Evolutionary conservation across 1,139 yeast genomes (phyloP).

Genomic region (Pneumocystis wakefieldiae): DNA sequence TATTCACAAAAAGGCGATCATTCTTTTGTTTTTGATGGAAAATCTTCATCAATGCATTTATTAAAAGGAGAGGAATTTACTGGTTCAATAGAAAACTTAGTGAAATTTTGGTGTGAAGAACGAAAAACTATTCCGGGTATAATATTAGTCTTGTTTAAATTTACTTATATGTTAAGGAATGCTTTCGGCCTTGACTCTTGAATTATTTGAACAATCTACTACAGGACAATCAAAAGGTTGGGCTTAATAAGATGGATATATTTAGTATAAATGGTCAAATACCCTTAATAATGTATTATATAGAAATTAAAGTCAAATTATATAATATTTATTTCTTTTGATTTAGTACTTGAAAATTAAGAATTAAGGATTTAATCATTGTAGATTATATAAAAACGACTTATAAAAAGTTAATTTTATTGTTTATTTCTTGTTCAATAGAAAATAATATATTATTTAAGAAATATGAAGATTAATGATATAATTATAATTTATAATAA

Average conservation of each 20-base stretch:
- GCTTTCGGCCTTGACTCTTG: conserved; percentile 58
- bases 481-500: neutral
- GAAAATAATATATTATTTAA: no score
- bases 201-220: conserved; percentile 36
- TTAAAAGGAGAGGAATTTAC: conserved; percentile 25
- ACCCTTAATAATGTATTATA: neutral
- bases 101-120: conserved; percentile 53
- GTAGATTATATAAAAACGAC: neutral
- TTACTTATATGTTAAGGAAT: conserved; percentile 23
- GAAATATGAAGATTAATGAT: neutral
- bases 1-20: conserved; percentile 27
- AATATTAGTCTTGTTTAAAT: neutral
- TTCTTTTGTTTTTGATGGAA: conserved; percentile 26
- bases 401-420: no score
- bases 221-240: conserved; percentile 1
- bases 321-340: neutral
- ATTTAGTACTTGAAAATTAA: neutral
- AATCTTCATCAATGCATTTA: conserved; percentile 22
- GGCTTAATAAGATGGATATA: neutral
- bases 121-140: conserved; percentile 56
- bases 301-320: neutral
- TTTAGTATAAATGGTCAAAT: neutral
- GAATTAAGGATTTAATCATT: neutral
- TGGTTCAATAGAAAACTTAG: conserved; percentile 39
- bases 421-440: neutral